Evolutionary conservation across 2,329 filamentous ascomycete species (phyloP).

Genomic region (Cryphonectria carpinicola): DNA sequence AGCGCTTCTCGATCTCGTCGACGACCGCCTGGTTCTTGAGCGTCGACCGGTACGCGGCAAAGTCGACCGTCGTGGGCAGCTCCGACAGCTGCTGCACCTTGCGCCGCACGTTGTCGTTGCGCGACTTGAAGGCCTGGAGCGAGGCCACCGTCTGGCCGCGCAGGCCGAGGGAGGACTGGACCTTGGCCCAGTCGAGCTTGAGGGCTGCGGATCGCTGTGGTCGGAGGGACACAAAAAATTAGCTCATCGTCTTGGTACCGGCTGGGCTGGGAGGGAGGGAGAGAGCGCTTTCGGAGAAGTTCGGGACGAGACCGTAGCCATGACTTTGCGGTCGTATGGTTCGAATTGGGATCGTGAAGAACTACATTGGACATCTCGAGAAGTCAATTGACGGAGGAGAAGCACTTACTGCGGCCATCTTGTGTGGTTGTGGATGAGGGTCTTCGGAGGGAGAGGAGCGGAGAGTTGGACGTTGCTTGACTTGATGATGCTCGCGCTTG

Average conservation of each 20-base stretch:
- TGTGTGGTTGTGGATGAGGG: conserved; percentile 44
- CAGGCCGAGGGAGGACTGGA: conserved; percentile 92
- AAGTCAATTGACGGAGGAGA: conserved; percentile 33
- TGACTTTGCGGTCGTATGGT: background rate
- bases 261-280: background rate
- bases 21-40: conserved; percentile 97
- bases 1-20: conserved; percentile 97
- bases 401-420: conserved; percentile 67
- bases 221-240: conserved; percentile 49
- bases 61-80: conserved; percentile 86
- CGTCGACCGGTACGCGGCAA: conserved; percentile 84
- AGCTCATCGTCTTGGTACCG: conserved; percentile 48
- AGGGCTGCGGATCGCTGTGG: conserved; percentile 92
- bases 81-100: conserved; percentile 84
- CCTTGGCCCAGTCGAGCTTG: conserved; percentile 99
- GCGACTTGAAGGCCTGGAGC: conserved; percentile 98
- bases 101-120: conserved; percentile 97
- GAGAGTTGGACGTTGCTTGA: conserved; percentile 38
- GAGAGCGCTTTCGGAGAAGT: conserved; percentile 8
- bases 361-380: background rate
- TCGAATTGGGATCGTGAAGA: background rate
- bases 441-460: conserved; percentile 42
- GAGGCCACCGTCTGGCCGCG: conserved; percentile 90
- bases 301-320: conserved; percentile 2
- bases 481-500: conserved; percentile 18